Percentiles rank a stretch among this genome's conserved stretches.
Conservation (phyloP, 177 flowering plant species). For the Vitis hybrid region DNA sequence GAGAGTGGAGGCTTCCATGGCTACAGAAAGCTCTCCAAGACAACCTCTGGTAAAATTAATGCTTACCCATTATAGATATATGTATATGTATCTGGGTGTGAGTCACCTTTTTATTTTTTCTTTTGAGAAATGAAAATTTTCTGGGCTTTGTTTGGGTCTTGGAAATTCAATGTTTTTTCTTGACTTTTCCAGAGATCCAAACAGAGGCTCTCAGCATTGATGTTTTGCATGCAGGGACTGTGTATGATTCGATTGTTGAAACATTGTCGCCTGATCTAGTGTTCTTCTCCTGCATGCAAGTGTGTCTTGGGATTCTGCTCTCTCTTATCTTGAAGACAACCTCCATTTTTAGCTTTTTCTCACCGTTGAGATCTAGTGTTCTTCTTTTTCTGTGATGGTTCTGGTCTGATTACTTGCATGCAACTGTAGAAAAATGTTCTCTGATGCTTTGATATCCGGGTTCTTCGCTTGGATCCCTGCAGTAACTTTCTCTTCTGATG, state of each 20-base stretch:
- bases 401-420: background rate
- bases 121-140: no score
- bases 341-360: background rate
- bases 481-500: background rate
- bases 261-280: background rate
- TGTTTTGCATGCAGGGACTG: constrained; percentile 8
- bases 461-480: background rate
- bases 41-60: background rate
- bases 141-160: no score
- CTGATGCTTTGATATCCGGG: background rate
- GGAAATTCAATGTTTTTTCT: no score
- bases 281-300: constrained; percentile 11
- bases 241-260: background rate
- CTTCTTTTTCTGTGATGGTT: background rate
- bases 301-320: background rate
- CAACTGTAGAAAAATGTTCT: background rate
- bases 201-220: background rate
- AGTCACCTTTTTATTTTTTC: no score
- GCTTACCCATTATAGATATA: no score
- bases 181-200: no score
- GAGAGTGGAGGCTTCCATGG: constrained; percentile 66
- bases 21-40: constrained; percentile 36
- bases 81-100: no score
- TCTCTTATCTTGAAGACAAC: background rate
- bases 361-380: background rate